These are phyloP conservation scores for Leccinum rimulosum DNA, from an alignment of 768 basidiomycete genomes.

Conservation along the genomic window DNA sequence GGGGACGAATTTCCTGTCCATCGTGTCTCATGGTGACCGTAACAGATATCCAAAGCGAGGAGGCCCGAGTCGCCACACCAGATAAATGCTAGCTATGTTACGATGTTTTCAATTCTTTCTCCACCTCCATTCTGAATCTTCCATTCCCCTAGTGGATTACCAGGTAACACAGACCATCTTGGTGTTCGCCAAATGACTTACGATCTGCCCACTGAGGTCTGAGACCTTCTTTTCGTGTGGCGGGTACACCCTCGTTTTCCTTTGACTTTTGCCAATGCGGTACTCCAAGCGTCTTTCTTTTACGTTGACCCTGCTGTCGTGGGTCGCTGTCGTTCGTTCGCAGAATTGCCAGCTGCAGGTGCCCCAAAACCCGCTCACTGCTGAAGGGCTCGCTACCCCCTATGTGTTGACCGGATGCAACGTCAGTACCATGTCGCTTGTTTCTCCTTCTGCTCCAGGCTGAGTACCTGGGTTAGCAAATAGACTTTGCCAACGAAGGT, in stretches of 20 bases:
- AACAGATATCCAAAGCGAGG: neutral
- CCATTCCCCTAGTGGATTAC: conserved; percentile 9
- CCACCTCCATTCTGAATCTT: neutral
- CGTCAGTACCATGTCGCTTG: conserved; percentile 5
- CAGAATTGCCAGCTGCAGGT: conserved; percentile 24
- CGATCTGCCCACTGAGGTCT: conserved; percentile 12
- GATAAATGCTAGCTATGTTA: conserved; percentile 9
- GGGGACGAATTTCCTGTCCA: neutral
- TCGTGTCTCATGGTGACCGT: conserved; percentile 14
- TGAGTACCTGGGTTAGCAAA: conserved; percentile 17
- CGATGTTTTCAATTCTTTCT: neutral
- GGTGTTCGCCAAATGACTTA: neutral
- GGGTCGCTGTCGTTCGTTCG: conserved; percentile 13
- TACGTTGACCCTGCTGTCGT: conserved; percentile 15
- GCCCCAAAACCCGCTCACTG: conserved; percentile 22
- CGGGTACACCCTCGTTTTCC: conserved; percentile 20
- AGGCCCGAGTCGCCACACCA: conserved; percentile 1
- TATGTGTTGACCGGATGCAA: conserved; percentile 29
- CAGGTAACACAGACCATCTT: conserved; percentile 7
- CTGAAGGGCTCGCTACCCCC: conserved; percentile 27
- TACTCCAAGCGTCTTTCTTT: conserved; percentile 7
- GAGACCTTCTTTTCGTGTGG: conserved; percentile 22
- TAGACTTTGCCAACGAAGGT: conserved; percentile 26
- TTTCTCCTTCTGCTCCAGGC: neutral
- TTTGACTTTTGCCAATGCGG: conserved; percentile 13